A percentile compares a stretch with the other conserved stretches of the same genome.
phyloP scores from a whole-genome alignment of 2,329 filamentous ascomycete species.

The Ophiostoma novo-ulmi region DNA sequence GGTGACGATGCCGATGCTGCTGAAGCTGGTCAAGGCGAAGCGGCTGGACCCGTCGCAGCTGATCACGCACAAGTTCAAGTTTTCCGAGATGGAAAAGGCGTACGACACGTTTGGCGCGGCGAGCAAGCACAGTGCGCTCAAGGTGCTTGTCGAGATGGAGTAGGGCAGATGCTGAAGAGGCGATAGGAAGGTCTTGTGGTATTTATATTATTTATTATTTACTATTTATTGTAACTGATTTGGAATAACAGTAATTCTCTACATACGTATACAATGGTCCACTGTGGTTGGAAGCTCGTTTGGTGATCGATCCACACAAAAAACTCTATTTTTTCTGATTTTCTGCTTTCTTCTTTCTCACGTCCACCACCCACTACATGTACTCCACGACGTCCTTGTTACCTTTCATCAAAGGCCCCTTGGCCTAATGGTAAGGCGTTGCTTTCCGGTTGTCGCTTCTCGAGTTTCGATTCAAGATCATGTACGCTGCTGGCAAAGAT shows the following conservation, averaged over 20 bases:
- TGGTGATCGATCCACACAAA: neutral
- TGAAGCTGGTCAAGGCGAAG: slow-evolving; percentile 42
- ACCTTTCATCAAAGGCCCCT: slow-evolving; percentile 23
- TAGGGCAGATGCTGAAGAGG: neutral
- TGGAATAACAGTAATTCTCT: neutral
- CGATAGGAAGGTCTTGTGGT: neutral
- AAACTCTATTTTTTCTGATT: neutral
- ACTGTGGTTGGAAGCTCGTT: no score
- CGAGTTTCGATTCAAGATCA: neutral
- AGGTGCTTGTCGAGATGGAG: slow-evolving; percentile 40
- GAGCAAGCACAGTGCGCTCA: slow-evolving; percentile 40
- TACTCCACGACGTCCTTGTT: neutral
- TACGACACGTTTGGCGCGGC: slow-evolving; percentile 42
- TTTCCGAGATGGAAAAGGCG: slow-evolving; percentile 41
- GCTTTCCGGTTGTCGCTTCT: slow-evolving; percentile 23
- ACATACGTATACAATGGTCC: no score
- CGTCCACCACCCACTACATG: neutral
- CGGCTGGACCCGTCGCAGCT: slow-evolving; percentile 40
- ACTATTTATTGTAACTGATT: neutral
- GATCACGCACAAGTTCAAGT: slow-evolving; percentile 44
- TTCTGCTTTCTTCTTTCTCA: neutral
- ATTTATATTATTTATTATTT: neutral
- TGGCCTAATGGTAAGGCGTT: slow-evolving; percentile 24
- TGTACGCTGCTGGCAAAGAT: slow-evolving; percentile 27
- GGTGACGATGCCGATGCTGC: slow-evolving; percentile 44